phyloP scores from a whole-genome alignment of 139 green algal species.

The Coccomyxa sp. region DNA sequence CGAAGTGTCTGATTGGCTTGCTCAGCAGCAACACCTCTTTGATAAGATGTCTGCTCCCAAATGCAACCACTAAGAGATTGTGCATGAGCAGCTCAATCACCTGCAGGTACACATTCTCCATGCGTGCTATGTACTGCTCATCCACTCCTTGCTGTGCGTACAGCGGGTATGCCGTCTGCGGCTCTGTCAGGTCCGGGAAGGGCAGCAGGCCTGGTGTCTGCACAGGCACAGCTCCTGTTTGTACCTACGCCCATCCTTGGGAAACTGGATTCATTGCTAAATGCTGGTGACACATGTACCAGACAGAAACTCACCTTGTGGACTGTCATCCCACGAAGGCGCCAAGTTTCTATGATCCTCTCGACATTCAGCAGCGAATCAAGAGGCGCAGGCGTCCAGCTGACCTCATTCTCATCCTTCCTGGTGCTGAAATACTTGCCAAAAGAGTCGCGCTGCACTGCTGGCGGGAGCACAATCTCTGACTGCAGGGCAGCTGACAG shows the following conservation, averaged over 20 bases:
- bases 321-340: slow-evolving; percentile 21
- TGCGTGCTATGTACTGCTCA: slow-evolving; percentile 7
- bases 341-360: slow-evolving; percentile 30
- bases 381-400: slow-evolving; percentile 39
- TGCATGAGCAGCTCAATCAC: not conserved
- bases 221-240: not conserved
- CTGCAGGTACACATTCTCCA: slow-evolving; percentile 34
- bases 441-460: slow-evolving; percentile 48
- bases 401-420: slow-evolving; percentile 53
- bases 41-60: not conserved
- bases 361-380: slow-evolving; percentile 50
- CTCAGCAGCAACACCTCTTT: not conserved
- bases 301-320: slow-evolving; percentile 18
- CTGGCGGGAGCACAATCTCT: slow-evolving; percentile 54
- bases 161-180: slow-evolving; percentile 24
- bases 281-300: not conserved
- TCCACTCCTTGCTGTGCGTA: slow-evolving; percentile 23
- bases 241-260: not conserved
- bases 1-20: too few species aligned
- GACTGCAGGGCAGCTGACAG: slow-evolving; percentile 51
- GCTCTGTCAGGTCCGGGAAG: slow-evolving; percentile 38
- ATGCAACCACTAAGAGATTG: not conserved
- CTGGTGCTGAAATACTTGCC: slow-evolving; percentile 48
- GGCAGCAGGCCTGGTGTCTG: slow-evolving; percentile 25
- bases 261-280: not conserved